These are phyloP conservation scores for Acanthochlamys bracteata DNA, from an alignment of 106 monocot genomes.

Conservation along the genomic window DNA sequence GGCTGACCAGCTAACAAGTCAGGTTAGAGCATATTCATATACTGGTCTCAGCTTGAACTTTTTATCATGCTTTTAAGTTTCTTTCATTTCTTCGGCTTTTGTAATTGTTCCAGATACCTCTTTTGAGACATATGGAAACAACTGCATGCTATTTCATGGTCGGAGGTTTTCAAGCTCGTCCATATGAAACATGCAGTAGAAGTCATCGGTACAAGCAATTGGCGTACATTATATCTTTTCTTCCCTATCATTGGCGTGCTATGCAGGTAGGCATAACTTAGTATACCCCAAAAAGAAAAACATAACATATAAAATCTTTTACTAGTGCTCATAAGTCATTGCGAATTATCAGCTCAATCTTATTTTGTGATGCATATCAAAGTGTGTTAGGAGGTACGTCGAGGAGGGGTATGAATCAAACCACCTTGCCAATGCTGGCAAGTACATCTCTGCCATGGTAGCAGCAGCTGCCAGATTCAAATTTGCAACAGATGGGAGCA, in stretches of 20 bases:
- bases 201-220: slow-evolving; percentile 63
- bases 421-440: slow-evolving; percentile 84
- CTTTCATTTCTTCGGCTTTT: too few relatives aligned
- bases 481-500: slow-evolving; percentile 58
- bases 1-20: slow-evolving; percentile 96
- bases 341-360: too few relatives aligned
- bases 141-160: slow-evolving; percentile 83
- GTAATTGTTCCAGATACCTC: slow-evolving; percentile 50
- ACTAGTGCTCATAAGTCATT: too few relatives aligned
- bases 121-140: slow-evolving; percentile 87
- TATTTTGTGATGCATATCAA: too few relatives aligned
- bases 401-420: slow-evolving; percentile 85
- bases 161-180: slow-evolving; percentile 29
- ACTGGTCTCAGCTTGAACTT: background rate
- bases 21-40: slow-evolving; percentile 33
- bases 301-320: too few relatives aligned
- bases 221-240: slow-evolving; percentile 75
- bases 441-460: slow-evolving; percentile 90
- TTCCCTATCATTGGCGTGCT: slow-evolving; percentile 96
- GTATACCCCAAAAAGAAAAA: too few relatives aligned
- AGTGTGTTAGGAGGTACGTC: slow-evolving; percentile 85
- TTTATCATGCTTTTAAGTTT: too few relatives aligned
- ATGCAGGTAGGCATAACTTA: slow-evolving; percentile 83
- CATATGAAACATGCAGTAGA: slow-evolving; percentile 57
- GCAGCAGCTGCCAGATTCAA: slow-evolving; percentile 67